Conservation (phyloP, 345 rosid species). For the Salix suchowensis region DNA sequence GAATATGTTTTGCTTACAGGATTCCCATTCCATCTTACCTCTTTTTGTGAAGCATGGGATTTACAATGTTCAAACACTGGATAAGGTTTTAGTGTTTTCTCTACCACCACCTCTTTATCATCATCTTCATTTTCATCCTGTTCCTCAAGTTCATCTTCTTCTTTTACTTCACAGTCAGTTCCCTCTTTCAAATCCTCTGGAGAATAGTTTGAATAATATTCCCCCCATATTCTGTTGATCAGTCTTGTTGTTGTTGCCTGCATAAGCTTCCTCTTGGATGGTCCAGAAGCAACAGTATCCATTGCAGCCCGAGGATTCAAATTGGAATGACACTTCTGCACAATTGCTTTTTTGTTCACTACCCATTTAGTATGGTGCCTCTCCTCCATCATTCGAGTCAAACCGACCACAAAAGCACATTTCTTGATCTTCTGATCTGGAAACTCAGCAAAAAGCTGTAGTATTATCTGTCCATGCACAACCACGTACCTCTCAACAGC, state of each 20-base stretch:
- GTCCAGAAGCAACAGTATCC: slow-evolving; percentile 29
- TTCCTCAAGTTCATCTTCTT: slow-evolving; percentile 24
- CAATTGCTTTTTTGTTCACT: slow-evolving; percentile 54
- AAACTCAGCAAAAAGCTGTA: slow-evolving; percentile 62
- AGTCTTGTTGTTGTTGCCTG: slow-evolving; percentile 77
- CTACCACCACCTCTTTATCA: slow-evolving; percentile 18
- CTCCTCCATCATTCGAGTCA: slow-evolving; percentile 61
- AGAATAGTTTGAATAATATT: slow-evolving; percentile 51
- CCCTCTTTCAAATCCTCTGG: slow-evolving; percentile 16
- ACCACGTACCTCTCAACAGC: slow-evolving; percentile 66
- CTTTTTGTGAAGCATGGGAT: slow-evolving; percentile 3
- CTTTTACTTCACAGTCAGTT: slow-evolving; percentile 13
- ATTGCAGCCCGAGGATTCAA: slow-evolving; percentile 60
- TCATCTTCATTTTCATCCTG: slow-evolving; percentile 27
- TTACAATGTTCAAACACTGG: background rate
- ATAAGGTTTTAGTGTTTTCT: slow-evolving; percentile 11
- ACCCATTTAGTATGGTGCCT: slow-evolving; percentile 76
- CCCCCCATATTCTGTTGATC: slow-evolving; percentile 83
- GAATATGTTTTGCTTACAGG: slow-evolving; percentile 10
- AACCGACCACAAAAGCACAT: slow-evolving; percentile 57
- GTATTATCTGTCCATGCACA: slow-evolving; percentile 75
- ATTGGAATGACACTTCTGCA: slow-evolving; percentile 40
- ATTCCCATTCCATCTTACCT: slow-evolving; percentile 23
- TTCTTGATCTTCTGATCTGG: slow-evolving; percentile 45
- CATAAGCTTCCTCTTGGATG: slow-evolving; percentile 65